Percentiles rank a stretch among this genome's conserved stretches.
Evolutionary conservation across 108 stramenopile genomes (phyloP).

Genomic region (Cylindrotheca fusiformis): DNA sequence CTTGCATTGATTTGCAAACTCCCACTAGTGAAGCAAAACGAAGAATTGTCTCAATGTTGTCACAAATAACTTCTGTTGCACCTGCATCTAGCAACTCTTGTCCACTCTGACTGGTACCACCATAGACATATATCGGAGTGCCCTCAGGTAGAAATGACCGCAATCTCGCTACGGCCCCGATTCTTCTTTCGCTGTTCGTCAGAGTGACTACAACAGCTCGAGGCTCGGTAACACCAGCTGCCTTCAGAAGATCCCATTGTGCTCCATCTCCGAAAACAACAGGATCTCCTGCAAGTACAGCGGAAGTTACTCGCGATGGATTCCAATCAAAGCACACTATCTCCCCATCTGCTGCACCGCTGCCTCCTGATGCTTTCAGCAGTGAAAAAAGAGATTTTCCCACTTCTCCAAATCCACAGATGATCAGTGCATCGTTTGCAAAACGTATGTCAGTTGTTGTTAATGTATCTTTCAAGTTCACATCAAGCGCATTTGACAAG

Average conservation of each 20-base stretch:
- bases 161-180: constrained; percentile 48
- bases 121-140: constrained; percentile 64
- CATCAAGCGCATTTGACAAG: constrained; percentile 38
- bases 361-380: constrained; percentile 30
- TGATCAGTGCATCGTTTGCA: constrained; percentile 57
- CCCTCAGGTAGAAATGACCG: constrained; percentile 55
- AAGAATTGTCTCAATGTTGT: constrained; percentile 26
- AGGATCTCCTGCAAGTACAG: constrained; percentile 46
- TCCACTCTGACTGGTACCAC: constrained; percentile 21
- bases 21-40: constrained; percentile 33
- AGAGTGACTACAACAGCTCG: constrained; percentile 61
- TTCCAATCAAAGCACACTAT: constrained; percentile 61
- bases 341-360: constrained; percentile 36
- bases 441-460: too few relatives aligned
- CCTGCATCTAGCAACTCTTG: constrained; percentile 56
- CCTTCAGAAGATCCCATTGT: constrained; percentile 41
- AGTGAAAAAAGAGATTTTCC: constrained; percentile 46
- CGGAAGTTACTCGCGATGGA: constrained; percentile 47
- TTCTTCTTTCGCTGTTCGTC: constrained; percentile 32
- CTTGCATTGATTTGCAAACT: constrained; percentile 5
- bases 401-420: constrained; percentile 67
- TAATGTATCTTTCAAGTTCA: constrained; percentile 13
- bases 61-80: constrained; percentile 61
- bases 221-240: constrained; percentile 63
- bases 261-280: constrained; percentile 74